Conservation (phyloP, 106 monocot genomes). For the Dactylorhiza incarnata region DNA sequence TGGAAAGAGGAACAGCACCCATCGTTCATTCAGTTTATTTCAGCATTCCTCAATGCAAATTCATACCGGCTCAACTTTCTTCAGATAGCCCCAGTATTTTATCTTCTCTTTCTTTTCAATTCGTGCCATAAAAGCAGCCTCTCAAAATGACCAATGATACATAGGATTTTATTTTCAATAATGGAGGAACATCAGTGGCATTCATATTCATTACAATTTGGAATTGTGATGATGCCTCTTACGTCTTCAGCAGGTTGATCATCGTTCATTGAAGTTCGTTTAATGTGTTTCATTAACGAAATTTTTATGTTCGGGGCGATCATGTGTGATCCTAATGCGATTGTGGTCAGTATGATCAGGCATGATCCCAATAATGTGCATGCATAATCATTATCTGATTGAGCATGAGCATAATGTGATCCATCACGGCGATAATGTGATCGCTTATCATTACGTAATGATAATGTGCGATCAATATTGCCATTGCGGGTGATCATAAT, state of each 20-base stretch:
- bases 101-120: constrained; percentile 1
- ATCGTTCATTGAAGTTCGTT: not conserved
- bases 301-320: no score
- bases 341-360: no score
- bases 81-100: constrained; percentile 66
- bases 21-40: constrained; percentile 66
- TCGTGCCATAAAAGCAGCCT: not conserved
- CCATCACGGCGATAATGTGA: no score
- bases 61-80: constrained; percentile 87
- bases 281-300: constrained; percentile 1
- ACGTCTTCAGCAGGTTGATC: constrained; percentile 58
- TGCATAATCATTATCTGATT: no score
- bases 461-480: no score
- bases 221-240: constrained; percentile 33
- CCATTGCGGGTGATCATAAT: no score
- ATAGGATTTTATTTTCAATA: constrained; percentile 97
- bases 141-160: constrained; percentile 1
- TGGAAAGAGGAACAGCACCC: constrained; percentile 86
- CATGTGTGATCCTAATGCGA: no score
- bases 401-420: no score
- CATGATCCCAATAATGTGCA: no score
- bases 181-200: constrained; percentile 80
- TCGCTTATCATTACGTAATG: no score
- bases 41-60: constrained; percentile 68
- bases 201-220: constrained; percentile 79